Evolutionary conservation across 192 early-diverging fungal genomes (phyloP).

Genomic region (Backusella liffmaniae): DNA sequence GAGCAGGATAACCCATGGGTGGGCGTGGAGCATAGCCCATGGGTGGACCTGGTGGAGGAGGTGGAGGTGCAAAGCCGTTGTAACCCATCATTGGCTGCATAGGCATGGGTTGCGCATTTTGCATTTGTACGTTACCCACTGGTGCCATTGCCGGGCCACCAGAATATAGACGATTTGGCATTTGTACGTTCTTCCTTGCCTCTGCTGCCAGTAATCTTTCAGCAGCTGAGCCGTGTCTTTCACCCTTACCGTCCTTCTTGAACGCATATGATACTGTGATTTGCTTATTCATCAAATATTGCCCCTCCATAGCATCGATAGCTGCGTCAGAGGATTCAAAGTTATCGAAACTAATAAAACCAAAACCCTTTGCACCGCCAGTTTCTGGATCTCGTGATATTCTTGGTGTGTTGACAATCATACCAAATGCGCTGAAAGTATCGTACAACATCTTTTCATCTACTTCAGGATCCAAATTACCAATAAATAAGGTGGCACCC

Average conservation of each 20-base stretch:
- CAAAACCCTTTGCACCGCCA: conserved; percentile 89
- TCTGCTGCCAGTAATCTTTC: conserved; percentile 92
- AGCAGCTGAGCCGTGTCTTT: conserved; percentile 92
- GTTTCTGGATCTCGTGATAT: conserved; percentile 84
- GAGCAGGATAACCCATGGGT: neutral
- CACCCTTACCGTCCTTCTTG: conserved; percentile 98
- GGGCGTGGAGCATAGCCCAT: conserved; percentile 11
- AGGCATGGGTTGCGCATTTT: conserved; percentile 5
- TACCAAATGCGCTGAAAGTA: conserved; percentile 94
- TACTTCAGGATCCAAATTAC: conserved; percentile 89
- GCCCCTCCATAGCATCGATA: conserved; percentile 97
- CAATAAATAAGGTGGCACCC: conserved; percentile 95
- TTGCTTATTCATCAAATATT: conserved; percentile 92
- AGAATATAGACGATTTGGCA: conserved; percentile 74
- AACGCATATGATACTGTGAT: conserved; percentile 91
- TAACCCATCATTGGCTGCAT: conserved; percentile 5
- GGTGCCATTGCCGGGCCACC: conserved; percentile 37
- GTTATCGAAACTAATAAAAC: conserved; percentile 88
- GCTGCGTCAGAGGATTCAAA: conserved; percentile 97
- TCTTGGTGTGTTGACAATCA: conserved; percentile 83
- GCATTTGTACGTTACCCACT: neutral
- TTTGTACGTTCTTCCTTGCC: conserved; percentile 75
- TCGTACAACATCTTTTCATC: conserved; percentile 93
- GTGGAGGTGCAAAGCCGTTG: conserved; percentile 9
- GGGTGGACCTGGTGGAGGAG: conserved; percentile 23